phyloP scores from a whole-genome alignment of 495 filamentous ascomycete species.

The Thozetella sp. region DNA sequence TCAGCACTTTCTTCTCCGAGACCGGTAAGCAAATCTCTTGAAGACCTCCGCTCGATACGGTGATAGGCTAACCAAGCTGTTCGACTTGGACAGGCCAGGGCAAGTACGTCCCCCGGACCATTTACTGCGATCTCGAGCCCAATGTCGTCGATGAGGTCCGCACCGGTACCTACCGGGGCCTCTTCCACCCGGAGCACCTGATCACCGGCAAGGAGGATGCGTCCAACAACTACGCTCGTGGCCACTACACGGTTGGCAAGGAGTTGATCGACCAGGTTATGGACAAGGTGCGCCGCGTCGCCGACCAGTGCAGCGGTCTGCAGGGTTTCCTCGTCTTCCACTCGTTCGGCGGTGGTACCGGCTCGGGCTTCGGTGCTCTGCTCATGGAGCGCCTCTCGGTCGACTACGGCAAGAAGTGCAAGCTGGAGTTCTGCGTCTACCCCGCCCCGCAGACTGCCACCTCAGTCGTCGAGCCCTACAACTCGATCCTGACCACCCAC shows the following conservation, averaged over 20 bases:
- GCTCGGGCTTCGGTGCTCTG: constrained; percentile 96
- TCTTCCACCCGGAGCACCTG: constrained; percentile 99
- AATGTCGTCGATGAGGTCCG: constrained; percentile 99
- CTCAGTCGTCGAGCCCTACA: constrained; percentile 98
- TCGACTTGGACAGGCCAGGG: constrained; percentile 72
- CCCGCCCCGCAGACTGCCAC: constrained; percentile 95
- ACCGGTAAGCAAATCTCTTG: constrained; percentile 78
- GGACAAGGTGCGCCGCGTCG: constrained; percentile 93
- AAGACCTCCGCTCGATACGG: too few relatives aligned
- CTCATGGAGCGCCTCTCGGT: constrained; percentile 97
- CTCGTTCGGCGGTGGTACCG: constrained; percentile 98
- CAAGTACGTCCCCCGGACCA: constrained; percentile 98
- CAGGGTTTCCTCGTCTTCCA: constrained; percentile 99
- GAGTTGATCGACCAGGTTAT: constrained; percentile 97
- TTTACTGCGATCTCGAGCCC: constrained; percentile 99
- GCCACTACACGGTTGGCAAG: constrained; percentile 98
- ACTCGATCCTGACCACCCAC: constrained; percentile 98
- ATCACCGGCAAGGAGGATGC: constrained; percentile 99
- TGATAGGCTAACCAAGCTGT: constrained; percentile 9
- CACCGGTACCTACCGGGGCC: constrained; percentile 90
- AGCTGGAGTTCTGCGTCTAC: constrained; percentile 99
- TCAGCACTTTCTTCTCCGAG: constrained; percentile 99
- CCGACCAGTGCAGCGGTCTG: constrained; percentile 95
- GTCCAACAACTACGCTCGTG: constrained; percentile 98
- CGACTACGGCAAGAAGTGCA: constrained; percentile 99